phyloP scores from a whole-genome alignment of 345 rosid species.

The Corchorus capsularis region DNA sequence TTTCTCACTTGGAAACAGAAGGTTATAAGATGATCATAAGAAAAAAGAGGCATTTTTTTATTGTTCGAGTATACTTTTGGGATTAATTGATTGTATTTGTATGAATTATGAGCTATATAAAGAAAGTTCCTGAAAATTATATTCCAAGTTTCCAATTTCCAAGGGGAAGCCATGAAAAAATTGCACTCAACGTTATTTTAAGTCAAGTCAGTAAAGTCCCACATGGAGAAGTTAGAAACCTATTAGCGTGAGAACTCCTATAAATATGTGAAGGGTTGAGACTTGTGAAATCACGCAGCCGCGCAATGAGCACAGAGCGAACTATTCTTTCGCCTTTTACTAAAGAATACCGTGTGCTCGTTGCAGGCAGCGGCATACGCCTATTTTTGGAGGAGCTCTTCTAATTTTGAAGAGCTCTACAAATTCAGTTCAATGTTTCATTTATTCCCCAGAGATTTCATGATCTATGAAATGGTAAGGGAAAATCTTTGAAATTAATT shows the following conservation, averaged over 20 bases:
- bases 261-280: neutral
- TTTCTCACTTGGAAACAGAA: neutral
- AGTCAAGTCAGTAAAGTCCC: neutral
- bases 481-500: too few species aligned
- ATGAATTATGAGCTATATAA: too few species aligned
- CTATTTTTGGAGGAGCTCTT: neutral
- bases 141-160: neutral
- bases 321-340: constrained; percentile 54
- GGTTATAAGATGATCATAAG: neutral
- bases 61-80: too few species aligned
- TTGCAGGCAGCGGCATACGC: neutral
- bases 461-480: too few species aligned
- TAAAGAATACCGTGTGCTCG: constrained; percentile 37
- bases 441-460: neutral
- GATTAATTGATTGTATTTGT: too few species aligned
- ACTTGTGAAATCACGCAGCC: too few species aligned
- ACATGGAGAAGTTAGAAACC: neutral
- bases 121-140: neutral
- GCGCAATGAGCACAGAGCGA: constrained; percentile 29
- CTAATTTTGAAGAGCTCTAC: neutral
- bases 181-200: neutral
- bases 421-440: neutral
- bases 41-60: neutral
- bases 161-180: neutral
- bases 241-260: neutral